Conservation (phyloP, 2,329 filamentous ascomycete genomes). For the Teratosphaeria viscida region DNA sequence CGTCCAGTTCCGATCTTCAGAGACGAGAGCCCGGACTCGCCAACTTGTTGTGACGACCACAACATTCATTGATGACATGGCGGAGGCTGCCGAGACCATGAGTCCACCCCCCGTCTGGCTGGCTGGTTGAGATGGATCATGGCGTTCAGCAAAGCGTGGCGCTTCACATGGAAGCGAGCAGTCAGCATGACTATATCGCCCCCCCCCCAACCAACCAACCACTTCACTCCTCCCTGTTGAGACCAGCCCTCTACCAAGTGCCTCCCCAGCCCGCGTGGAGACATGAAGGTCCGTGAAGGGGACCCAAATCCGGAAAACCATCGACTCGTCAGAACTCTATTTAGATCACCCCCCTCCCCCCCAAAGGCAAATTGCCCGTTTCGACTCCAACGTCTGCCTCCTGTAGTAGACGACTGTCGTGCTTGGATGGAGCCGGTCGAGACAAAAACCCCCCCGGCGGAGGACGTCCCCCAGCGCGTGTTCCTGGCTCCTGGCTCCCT, state of each 20-base stretch:
- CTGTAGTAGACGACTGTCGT: neutral
- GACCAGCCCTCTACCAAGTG: neutral
- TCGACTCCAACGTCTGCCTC: neutral
- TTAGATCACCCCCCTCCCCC: conserved; percentile 1
- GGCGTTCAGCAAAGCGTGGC: neutral
- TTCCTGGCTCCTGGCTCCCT: neutral
- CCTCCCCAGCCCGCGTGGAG: neutral
- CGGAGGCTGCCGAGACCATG: neutral
- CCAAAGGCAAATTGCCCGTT: conserved; percentile 4
- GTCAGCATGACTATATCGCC: neutral
- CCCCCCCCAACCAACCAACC: neutral
- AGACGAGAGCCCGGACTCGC: no score
- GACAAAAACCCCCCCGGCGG: conserved; percentile 2
- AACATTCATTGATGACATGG: no score
- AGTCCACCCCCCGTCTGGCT: neutral
- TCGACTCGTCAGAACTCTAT: neutral
- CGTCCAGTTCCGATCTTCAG: no score
- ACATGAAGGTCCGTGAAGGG: neutral
- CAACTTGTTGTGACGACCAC: no score
- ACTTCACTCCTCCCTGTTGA: neutral
- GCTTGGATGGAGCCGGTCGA: neutral
- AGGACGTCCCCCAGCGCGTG: neutral
- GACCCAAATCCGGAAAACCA: neutral
- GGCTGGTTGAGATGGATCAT: neutral
- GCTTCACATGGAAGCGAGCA: neutral